Base-by-base conservation (phyloP, 352 stramenopile genomes). In the Saprolegnia parasitica region DNA sequence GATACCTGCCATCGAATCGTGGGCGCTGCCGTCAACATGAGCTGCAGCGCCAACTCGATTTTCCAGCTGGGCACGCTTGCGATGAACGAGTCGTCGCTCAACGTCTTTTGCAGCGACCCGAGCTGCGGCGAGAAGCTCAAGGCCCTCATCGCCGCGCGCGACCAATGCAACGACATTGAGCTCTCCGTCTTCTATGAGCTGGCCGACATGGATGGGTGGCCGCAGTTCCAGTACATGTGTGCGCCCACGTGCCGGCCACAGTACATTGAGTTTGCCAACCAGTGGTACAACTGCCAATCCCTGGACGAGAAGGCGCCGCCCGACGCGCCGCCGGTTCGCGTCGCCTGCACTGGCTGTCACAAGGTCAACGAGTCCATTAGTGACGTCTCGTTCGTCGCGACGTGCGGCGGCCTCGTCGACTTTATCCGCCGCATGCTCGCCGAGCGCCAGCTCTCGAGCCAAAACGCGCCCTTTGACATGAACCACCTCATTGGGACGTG, bases 101-200 rank as follows among this genome's bases (percentile, higher is more conserved):
- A 60, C 35, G n/a, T 4, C 52, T 60, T 60, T 24, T 60, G 52
- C 35, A 24, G 13, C 35, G n/a, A 60, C 20, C 13, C 52, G 35
- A 40, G 52, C 16, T 60, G 52, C 52, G 16, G 11, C 13, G 3
- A 20, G 11, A 60, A 60, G 35, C 35, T 60, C 24, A n/a, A 4
- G 13, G 52, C 24, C 11, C 35, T 42, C 13, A 60, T 60, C 35
- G 20, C 13, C 11, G 52, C 52, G 35, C 24, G 52, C 24, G n/a
- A 60, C 35, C 11, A 35, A 24, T 60, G 52, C 35, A 60, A n/a
- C 20, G 13, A 60, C 24, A 40, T 60, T 9, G 52, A 60, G 52
- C 20, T 60, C 35, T 60, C 52, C 52, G 52, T 21, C 13, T 60
- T 60, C 20, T 60, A 13, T 24, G 52, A 60, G 35, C 11, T 60